A percentile compares a stretch with the other conserved stretches of the same genome.
Conservation (phyloP, 768 basidiomycete species). For the Pholiota conissans region DNA sequence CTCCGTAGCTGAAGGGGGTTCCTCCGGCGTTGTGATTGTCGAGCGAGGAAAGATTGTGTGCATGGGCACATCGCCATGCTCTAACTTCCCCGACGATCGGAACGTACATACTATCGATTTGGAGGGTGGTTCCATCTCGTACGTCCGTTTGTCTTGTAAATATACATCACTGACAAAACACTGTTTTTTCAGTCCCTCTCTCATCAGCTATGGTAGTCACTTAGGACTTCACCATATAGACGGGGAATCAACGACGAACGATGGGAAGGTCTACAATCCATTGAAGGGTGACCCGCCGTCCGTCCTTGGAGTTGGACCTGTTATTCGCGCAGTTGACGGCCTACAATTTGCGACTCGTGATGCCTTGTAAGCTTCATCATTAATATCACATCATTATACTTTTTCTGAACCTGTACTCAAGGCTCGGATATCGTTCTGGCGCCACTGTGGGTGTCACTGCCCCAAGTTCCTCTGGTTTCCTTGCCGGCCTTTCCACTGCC, state of each 20-base stretch:
- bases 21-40: constrained; percentile 46
- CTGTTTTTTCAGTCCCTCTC: constrained; percentile 46
- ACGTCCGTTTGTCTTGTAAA: constrained; percentile 32
- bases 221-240: constrained; percentile 69
- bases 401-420: constrained; percentile 19
- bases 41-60: constrained; percentile 56
- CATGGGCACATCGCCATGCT: constrained; percentile 35
- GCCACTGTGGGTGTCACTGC: constrained; percentile 63
- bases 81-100: constrained; percentile 22
- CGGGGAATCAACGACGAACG: constrained; percentile 55
- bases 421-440: constrained; percentile 64
- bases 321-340: constrained; percentile 68
- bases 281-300: constrained; percentile 38
- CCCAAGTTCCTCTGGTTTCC: constrained; percentile 47
- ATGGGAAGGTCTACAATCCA: constrained; percentile 55
- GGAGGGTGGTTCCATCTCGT: constrained; percentile 63
- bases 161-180: background rate
- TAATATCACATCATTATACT: background rate
- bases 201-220: constrained; percentile 61
- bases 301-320: constrained; percentile 40
- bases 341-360: constrained; percentile 67
- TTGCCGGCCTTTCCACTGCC: constrained; percentile 57
- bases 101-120: constrained; percentile 50
- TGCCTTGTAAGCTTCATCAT: constrained; percentile 31
- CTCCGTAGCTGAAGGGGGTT: constrained; percentile 17